Base-by-base conservation (phyloP, 805 yeast genomes). In the Nakazawaea wyomingensis region DNA sequence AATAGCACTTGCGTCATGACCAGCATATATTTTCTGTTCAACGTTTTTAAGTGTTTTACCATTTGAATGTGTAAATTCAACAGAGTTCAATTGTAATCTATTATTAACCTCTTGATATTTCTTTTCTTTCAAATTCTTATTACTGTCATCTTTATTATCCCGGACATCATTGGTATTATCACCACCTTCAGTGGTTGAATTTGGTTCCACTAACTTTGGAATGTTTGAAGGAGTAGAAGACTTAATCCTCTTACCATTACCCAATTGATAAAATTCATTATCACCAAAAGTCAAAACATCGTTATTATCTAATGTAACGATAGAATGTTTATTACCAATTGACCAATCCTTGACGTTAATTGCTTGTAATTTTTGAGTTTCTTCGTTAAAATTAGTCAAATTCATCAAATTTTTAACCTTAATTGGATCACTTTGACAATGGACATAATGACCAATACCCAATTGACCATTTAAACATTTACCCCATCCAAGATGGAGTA, bases 391-490 rank as follows among this genome's bases (percentile, higher is more conserved):
- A 53, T 81, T 86, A 31, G 62, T 62, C 39, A 80, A 62, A 11
- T 68, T 62, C 20, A 59, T 53, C 40, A 83, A 58, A 1, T 71
- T 55, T 51, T 72, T 71, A 46, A 90, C 57, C 34, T 74, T 74
- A 16, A 74, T 65, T 5, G 96, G 96, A 37, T 71, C 72, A 16
- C 76, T 66, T 55, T 81, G 85, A 14, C 85, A 81, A 59, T 89
- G 96, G 28, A 82, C 64, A 59, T 71, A 89, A 44, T 81, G 72
- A 13, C 87, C 88, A 35, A 76, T 74, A 19, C 97, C 99, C 43
- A 89, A 68, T 62, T 88, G 95, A 14, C 98, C 99, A 53, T 76
- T 73, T 41, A 83, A 59, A 4, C 97, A 96, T 54, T 80, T 80
- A 17, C 99, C 99, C 66, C 89, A 82, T 3, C 87, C 71, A 50